phyloP scores from a whole-genome alignment of 2,329 filamentous ascomycete genomes.

The Zymoseptoria brevis region DNA sequence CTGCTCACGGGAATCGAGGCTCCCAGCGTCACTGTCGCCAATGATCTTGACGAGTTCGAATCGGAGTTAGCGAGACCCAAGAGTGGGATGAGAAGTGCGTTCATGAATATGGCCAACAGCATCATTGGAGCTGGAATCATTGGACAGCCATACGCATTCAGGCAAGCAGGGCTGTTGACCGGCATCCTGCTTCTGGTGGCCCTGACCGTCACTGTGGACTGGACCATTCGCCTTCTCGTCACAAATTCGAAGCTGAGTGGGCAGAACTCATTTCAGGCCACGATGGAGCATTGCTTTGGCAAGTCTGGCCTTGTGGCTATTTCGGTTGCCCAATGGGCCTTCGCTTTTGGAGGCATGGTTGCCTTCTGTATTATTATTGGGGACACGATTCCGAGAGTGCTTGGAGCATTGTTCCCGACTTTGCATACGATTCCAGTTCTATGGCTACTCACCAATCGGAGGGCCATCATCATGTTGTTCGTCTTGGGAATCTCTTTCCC shows the following conservation, averaged over 20 bases:
- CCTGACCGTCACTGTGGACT: slow-evolving; percentile 82
- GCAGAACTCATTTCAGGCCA: slow-evolving; percentile 88
- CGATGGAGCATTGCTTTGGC: slow-evolving; percentile 92
- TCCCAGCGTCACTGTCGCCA: slow-evolving; percentile 67
- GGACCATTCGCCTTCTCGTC: slow-evolving; percentile 95
- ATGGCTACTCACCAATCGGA: slow-evolving; percentile 71
- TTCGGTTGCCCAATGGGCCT: slow-evolving; percentile 87
- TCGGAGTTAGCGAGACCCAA: slow-evolving; percentile 63
- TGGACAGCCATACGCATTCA: slow-evolving; percentile 88
- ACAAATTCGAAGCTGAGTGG: slow-evolving; percentile 96
- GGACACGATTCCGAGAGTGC: slow-evolving; percentile 87
- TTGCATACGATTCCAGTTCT: slow-evolving; percentile 66
- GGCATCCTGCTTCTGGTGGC: slow-evolving; percentile 69
- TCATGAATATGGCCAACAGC: slow-evolving; percentile 99
- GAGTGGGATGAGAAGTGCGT: slow-evolving; percentile 76
- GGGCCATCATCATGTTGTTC: slow-evolving; percentile 81
- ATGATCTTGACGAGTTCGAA: slow-evolving; percentile 43
- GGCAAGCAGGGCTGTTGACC: slow-evolving; percentile 76
- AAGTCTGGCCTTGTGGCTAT: slow-evolving; percentile 82
- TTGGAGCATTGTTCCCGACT: slow-evolving; percentile 72
- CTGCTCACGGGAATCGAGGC: slow-evolving; percentile 77
- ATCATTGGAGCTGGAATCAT: slow-evolving; percentile 76
- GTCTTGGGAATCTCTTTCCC: slow-evolving; percentile 81
- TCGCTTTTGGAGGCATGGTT: slow-evolving; percentile 98
- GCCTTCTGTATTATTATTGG: slow-evolving; percentile 97